Evolutionary conservation across 2,329 filamentous ascomycete species (phyloP).

Genomic region (Clonostachys chloroleuca): DNA sequence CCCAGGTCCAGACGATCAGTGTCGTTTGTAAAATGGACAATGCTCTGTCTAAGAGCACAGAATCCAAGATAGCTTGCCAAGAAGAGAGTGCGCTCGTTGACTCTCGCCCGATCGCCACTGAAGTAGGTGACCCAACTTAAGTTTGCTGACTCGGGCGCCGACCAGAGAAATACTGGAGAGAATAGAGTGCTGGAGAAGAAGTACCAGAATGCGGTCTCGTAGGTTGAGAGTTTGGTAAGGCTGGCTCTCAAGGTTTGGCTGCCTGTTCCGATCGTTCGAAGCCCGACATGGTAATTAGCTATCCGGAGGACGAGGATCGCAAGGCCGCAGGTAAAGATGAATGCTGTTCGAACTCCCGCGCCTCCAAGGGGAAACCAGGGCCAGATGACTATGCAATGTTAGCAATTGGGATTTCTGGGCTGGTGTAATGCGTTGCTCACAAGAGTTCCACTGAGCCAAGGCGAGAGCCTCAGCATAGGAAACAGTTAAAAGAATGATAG

Average conservation of each 20-base stretch:
- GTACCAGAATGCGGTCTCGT: slow-evolving; percentile 74
- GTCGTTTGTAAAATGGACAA: slow-evolving; percentile 67
- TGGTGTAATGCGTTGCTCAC: slow-evolving; percentile 39
- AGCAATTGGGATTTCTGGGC: background rate
- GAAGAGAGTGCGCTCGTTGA: slow-evolving; percentile 87
- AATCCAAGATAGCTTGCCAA: slow-evolving; percentile 66
- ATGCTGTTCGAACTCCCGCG: slow-evolving; percentile 67
- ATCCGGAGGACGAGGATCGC: slow-evolving; percentile 82
- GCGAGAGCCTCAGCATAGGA: slow-evolving; percentile 71
- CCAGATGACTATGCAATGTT: slow-evolving; percentile 62
- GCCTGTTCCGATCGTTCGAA: slow-evolving; percentile 65
- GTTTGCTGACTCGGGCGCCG: slow-evolving; percentile 52
- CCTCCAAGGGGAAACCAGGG: slow-evolving; percentile 78
- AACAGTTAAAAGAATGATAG: slow-evolving; percentile 61
- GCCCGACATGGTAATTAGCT: slow-evolving; percentile 72
- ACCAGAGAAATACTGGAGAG: slow-evolving; percentile 76
- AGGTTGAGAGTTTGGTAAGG: slow-evolving; percentile 53
- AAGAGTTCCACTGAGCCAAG: slow-evolving; percentile 64
- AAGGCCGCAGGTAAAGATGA: slow-evolving; percentile 74
- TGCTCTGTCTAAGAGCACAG: slow-evolving; percentile 66
- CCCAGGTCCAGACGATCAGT: slow-evolving; percentile 58
- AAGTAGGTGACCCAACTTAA: slow-evolving; percentile 71
- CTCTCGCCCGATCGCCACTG: slow-evolving; percentile 64
- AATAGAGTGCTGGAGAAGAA: slow-evolving; percentile 73
- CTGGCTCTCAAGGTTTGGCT: slow-evolving; percentile 59